These are phyloP conservation scores for Astrocystis sublimbata DNA, from an alignment of 495 filamentous ascomycete genomes.

Conservation along the genomic window DNA sequence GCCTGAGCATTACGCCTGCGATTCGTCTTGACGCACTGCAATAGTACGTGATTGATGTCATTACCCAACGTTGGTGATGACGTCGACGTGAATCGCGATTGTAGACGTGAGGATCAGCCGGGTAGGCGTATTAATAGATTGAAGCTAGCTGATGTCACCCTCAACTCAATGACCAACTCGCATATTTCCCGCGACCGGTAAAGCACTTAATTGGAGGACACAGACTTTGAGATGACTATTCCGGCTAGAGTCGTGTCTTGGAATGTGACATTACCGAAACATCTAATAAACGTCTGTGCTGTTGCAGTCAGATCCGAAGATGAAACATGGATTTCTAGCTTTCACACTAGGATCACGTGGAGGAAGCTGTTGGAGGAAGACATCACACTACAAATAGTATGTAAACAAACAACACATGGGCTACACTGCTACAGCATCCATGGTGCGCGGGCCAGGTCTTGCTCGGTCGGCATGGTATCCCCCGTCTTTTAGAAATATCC, in stretches of 20 bases:
- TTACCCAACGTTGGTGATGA: neutral
- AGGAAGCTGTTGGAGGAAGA: neutral
- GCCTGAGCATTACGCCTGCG: neutral
- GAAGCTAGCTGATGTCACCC: neutral
- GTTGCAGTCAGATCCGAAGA: neutral
- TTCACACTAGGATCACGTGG: neutral
- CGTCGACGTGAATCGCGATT: neutral
- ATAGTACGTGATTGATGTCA: neutral
- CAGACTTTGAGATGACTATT: neutral
- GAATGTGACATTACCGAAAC: neutral
- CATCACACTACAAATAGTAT: neutral
- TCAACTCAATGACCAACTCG: no score
- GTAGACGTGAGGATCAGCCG: neutral
- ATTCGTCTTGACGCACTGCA: constrained; percentile 2
- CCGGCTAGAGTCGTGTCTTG: neutral
- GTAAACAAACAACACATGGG: neutral
- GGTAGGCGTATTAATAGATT: neutral
- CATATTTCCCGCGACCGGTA: neutral
- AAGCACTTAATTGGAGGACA: neutral
- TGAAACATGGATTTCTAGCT: neutral
- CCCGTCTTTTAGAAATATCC: no score
- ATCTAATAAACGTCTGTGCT: neutral
- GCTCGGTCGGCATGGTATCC: no score
- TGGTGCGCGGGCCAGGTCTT: no score
- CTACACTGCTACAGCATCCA: no score